Base-by-base conservation (phyloP, 208 protist species). In the Tritrichomonas musculus region DNA sequence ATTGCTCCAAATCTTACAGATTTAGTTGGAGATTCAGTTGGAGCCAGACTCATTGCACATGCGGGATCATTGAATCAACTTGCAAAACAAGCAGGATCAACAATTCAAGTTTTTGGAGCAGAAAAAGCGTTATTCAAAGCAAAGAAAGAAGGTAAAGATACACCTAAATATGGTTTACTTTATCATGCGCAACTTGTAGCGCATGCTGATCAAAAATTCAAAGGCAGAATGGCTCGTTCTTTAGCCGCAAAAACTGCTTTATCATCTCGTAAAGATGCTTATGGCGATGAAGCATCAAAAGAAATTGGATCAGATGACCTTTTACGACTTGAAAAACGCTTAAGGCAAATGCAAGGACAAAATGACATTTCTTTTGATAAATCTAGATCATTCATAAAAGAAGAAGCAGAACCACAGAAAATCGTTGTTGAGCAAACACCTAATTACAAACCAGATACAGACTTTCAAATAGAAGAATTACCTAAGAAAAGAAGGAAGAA, bases 81-180 rank as follows among this genome's bases (percentile, higher is more conserved):
- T 27, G 98, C 98, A 47, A 99, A 99, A 96, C 97, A 98, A 94
- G 98, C 99, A 1, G 98, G 98, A 92, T 99, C 98, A 4, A 99
- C 98, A 0, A 96, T 99, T 72, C 98, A 99, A 96, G 99, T 99
- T 93, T 96, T 99, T 25, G 99, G 99, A 75, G 98, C 98, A 36
- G 98, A 99, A 96, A 99, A 99, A 95, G 98, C 98, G 8, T 97
- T 99, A n/a, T 98, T 97, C 96, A 93, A 96, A 27, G 97, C 97
- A 36, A 96, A 99, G 50, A 99, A 99, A 96, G 97, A 98, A 93
- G 98, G 98, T 93, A 97, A 99, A 96, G 97, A 99, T 20, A 99
- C 99, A 49, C 99, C 99, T 92, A 99, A 99, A 96, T 99, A 99
- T 96, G 98, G 99, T 94, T 97, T 99, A 33, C 97, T 99, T 47